phyloP scores from a whole-genome alignment of 768 basidiomycete species.

The Mycena metata region DNA sequence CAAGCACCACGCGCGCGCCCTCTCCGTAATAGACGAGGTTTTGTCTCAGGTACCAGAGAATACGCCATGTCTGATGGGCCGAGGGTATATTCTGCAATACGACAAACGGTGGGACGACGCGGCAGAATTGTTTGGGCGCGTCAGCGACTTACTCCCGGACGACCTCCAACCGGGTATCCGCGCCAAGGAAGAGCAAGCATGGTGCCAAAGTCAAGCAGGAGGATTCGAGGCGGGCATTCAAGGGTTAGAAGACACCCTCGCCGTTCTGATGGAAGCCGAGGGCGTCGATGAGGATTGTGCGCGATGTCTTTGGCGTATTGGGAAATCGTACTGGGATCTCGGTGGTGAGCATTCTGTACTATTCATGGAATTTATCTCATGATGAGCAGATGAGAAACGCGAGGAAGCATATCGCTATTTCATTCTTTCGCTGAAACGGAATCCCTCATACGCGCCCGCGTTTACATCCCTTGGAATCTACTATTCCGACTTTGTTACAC shows the following conservation, averaged over 20 bases:
- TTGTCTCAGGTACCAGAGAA: conserved; percentile 74
- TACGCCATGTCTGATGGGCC: conserved; percentile 75
- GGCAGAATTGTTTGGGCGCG: conserved; percentile 68
- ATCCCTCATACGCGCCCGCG: conserved; percentile 85
- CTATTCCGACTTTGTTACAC: conserved; percentile 78
- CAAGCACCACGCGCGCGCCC: conserved; percentile 87
- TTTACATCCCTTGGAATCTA: conserved; percentile 95
- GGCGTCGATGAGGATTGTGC: conserved; percentile 73
- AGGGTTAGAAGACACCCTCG: conserved; percentile 63
- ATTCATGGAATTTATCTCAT: conserved; percentile 20
- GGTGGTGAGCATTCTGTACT: conserved; percentile 63
- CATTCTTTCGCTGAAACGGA: conserved; percentile 83
- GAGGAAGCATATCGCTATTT: conserved; percentile 84
- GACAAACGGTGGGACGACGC: conserved; percentile 79
- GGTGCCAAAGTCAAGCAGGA: conserved; percentile 79
- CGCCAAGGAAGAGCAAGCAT: conserved; percentile 85
- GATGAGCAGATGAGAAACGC: conserved; percentile 56
- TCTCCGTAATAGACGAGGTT: conserved; percentile 79
- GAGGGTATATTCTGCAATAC: conserved; percentile 79
- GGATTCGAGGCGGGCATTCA: conserved; percentile 60
- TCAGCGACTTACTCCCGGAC: conserved; percentile 62
- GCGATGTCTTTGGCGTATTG: conserved; percentile 88
- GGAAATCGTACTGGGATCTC: conserved; percentile 79
- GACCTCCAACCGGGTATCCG: conserved; percentile 65
- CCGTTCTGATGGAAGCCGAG: conserved; percentile 59